phyloP scores from a whole-genome alignment of 139 green algal species.

The Chlamydomonas sp. region DNA sequence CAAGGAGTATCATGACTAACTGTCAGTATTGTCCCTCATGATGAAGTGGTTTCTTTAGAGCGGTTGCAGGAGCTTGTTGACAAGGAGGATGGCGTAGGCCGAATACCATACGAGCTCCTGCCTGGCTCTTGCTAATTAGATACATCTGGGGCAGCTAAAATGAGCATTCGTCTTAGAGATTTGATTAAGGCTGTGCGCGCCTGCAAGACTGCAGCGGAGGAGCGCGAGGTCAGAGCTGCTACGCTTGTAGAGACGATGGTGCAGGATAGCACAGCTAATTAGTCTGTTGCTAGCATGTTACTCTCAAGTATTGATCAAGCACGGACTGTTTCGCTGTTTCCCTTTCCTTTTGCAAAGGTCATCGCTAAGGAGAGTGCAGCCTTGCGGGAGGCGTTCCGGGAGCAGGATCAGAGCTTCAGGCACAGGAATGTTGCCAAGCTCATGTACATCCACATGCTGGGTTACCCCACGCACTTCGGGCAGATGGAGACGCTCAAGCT shows the following conservation, averaged over 20 bases:
- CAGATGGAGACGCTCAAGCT: conserved; percentile 99
- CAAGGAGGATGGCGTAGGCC: too few species aligned
- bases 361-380: conserved; percentile 96
- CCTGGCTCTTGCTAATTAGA: too few species aligned
- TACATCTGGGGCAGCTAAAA: background rate
- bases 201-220: conserved; percentile 96
- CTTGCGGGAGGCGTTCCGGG: conserved; percentile 88
- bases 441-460: conserved; percentile 99
- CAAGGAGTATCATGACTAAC: too few species aligned
- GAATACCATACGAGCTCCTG: too few species aligned
- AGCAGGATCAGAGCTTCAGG: conserved; percentile 75
- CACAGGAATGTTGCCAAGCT: conserved; percentile 98
- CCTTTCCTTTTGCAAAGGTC: conserved; percentile 34
- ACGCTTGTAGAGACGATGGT: too few species aligned
- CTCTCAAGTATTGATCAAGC: too few species aligned
- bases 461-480: conserved; percentile 99
- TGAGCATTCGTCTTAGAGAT: conserved; percentile 69
- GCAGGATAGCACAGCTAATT: too few species aligned
- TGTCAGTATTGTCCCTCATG: too few species aligned
- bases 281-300: too few species aligned
- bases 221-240: conserved; percentile 72
- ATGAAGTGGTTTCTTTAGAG: too few species aligned
- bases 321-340: too few species aligned
- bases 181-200: conserved; percentile 88
- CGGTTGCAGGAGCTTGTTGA: too few species aligned